Evolutionary conservation across 306 rosid species (phyloP), one percentile per base, ranked within the genome.

Genomic region (Cyclanthera cordifolia): DNA sequence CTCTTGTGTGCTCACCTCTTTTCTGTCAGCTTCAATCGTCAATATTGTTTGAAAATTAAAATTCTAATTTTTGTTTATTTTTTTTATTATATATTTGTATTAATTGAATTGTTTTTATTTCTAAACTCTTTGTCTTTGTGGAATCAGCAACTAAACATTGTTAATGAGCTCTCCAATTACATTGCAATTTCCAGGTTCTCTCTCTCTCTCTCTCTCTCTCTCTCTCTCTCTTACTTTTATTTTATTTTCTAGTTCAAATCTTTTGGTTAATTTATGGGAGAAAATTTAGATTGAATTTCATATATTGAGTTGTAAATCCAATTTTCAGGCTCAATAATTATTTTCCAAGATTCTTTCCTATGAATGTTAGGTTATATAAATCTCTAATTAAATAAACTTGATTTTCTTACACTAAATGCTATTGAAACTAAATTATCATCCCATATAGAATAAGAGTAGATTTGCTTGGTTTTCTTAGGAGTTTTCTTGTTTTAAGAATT

Each of bases 1-100:
- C 85, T 81, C 86, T 87, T 91, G 97, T 57, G 97, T 91, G 97
- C 97, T 89, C 87, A 82, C 79, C 81, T 52, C 90, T 85, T 82
- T 63, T 70, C 95, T 85, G 97, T 91, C 97, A 85, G 63, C 34
- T 86, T 81, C 85, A 88, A 59, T 61, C 52, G n/a, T n/a, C n/a
- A n/a, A n/a, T n/a, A n/a, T n/a, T n/a, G n/a, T n/a, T n/a, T n/a
- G n/a, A n/a, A n/a, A n/a, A n/a, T n/a, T n/a, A n/a, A n/a, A n/a
- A n/a, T n/a, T 75, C 81, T 70, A 58, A 71, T 57, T 47, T 59
- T 59, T 53, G 27, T 6, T 43, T 21, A 21, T 56, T 20, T n/a
- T 11, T 43, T 65, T 32, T 30, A 4, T 5, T 48, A 27, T 15
- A 15, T 15, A 34, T 37, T 23, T 3, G 32, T 23, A 7, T 59